These are phyloP conservation scores for Piper betle DNA, from an alignment of 164 flowering plant genomes.

Conservation along the genomic window DNA sequence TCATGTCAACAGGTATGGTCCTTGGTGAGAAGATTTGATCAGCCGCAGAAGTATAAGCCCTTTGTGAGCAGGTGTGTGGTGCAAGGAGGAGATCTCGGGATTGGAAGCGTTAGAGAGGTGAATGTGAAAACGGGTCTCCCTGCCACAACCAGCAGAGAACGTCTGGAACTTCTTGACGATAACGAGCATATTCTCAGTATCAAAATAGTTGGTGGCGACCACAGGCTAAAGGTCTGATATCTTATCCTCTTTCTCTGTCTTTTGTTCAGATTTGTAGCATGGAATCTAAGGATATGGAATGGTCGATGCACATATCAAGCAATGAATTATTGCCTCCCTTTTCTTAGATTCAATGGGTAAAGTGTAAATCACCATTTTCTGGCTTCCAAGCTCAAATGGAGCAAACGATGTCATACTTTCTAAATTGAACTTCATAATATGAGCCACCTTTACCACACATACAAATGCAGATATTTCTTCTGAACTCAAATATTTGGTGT, in stretches of 20 bases:
- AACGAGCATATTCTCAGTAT: slow-evolving; percentile 66
- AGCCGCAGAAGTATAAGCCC: slow-evolving; percentile 83
- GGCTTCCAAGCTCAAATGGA: too few species aligned
- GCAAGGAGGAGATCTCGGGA: slow-evolving; percentile 50
- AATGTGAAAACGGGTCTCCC: slow-evolving; percentile 87
- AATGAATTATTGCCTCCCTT: too few species aligned
- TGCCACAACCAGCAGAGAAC: slow-evolving; percentile 81
- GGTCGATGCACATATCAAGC: too few species aligned
- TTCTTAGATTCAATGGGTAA: too few species aligned
- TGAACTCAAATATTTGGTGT: too few species aligned
- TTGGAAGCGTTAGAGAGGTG: slow-evolving; percentile 79
- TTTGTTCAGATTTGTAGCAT: too few species aligned
- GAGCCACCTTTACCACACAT: too few species aligned
- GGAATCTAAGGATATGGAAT: background rate
- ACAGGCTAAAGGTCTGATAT: slow-evolving; percentile 53
- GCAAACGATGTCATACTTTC: too few species aligned
- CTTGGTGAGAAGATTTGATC: slow-evolving; percentile 81
- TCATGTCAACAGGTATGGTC: slow-evolving; percentile 56
- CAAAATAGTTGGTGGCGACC: slow-evolving; percentile 79
- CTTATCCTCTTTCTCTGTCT: too few species aligned
- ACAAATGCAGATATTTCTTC: too few species aligned
- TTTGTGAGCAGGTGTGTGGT: slow-evolving; percentile 66
- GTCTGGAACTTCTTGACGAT: slow-evolving; percentile 74
- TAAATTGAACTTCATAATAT: too few species aligned
- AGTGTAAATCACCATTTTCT: too few species aligned